Evolutionary conservation across 2,329 filamentous ascomycete species (phyloP), one percentile per base, ranked within the genome.

Genomic region (Xenoacremonium recifei): DNA sequence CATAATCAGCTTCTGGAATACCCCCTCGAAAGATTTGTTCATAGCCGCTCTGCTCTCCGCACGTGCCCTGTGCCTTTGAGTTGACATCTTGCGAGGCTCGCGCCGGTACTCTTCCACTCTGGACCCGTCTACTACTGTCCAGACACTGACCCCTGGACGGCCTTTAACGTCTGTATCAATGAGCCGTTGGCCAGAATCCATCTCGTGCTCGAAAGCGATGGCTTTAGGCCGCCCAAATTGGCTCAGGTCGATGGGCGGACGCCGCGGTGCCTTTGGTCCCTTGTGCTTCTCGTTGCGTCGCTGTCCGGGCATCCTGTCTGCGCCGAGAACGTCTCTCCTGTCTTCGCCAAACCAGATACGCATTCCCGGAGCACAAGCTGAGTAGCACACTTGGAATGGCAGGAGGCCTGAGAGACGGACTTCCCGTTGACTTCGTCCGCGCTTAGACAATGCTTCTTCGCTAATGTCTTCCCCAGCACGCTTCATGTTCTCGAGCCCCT

Each of bases 281-380:
- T 45, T 53, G 33, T 58, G 55, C 19, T 44, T 40, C 39, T 58
- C 55, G 39, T 44, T 52, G 3, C 55, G 49, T 16, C 35, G 44
- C 44, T 58, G 55, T 3, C 51, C 55, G n/a, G 55, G 55, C 55
- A 58, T 58, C n/a, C 51, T 51, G 29, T 57, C 55, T 19, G 55
- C 50, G 7, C 55, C 51, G 21, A 58, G 51, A 12, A 57, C 55
- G 18, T 58, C 55, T 19, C 55, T 33, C 7, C 55, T 42, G 39
- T 58, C 55, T 27, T 58, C 55, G 10, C 55, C 55, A 35, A 58
- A 57, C 55, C 55, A 58, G 17, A 56, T 36, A 7, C 21, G 35
- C 25, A 37, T 39, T 4, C 51, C 53, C 10, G 51, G 55, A 6
- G 42, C 51, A 23, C 47, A 42, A 3, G 51, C 41, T 17, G 42